A percentile compares a stretch with the other conserved stretches of the same genome.
Conservation (phyloP, 2,329 filamentous ascomycete genomes). For the Aspergillus neoniger region DNA sequence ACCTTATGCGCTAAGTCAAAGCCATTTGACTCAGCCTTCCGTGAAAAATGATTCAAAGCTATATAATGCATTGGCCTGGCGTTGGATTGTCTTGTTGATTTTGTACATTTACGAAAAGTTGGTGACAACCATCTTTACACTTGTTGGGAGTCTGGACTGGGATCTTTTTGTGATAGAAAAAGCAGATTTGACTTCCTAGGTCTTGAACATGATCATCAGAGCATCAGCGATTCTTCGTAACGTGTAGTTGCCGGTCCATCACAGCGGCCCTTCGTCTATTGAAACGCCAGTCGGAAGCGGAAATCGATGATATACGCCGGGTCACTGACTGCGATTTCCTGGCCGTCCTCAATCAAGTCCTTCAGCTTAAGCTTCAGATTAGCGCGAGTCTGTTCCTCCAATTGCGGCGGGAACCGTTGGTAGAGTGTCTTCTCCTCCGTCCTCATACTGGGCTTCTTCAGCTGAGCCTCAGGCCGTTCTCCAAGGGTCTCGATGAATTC, state of each 20-base stretch:
- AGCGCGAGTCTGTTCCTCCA: slow-evolving; percentile 80
- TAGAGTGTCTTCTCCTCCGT: slow-evolving; percentile 83
- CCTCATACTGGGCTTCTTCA: slow-evolving; percentile 89
- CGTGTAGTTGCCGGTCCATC: slow-evolving; percentile 14
- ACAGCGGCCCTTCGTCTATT: slow-evolving; percentile 15
- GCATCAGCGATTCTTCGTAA: slow-evolving; percentile 17
- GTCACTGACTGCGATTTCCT: slow-evolving; percentile 90
- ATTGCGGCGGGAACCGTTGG: slow-evolving; percentile 76
- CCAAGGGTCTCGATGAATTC: slow-evolving; percentile 85
- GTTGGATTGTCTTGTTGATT: slow-evolving; percentile 37
- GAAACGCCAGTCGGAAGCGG: slow-evolving; percentile 59
- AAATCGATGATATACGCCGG: slow-evolving; percentile 79
- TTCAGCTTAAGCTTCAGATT: slow-evolving; percentile 78
- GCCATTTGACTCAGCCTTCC: slow-evolving; percentile 7
- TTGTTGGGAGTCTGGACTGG: slow-evolving; percentile 36
- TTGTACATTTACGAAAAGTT: slow-evolving; percentile 40
- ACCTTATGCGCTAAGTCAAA: slow-evolving; percentile 40
- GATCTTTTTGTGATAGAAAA: slow-evolving; percentile 32
- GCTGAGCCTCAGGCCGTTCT: slow-evolving; percentile 80
- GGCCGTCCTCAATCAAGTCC: slow-evolving; percentile 76
- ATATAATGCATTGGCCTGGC: slow-evolving; percentile 42
- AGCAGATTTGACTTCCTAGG: slow-evolving; percentile 27
- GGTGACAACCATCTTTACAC: slow-evolving; percentile 33
- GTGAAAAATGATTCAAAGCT: slow-evolving; percentile 16
- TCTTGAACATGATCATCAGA: slow-evolving; percentile 18